phyloP scores from a whole-genome alignment of 331 rosid genomes.

The Rosa hybrid region DNA sequence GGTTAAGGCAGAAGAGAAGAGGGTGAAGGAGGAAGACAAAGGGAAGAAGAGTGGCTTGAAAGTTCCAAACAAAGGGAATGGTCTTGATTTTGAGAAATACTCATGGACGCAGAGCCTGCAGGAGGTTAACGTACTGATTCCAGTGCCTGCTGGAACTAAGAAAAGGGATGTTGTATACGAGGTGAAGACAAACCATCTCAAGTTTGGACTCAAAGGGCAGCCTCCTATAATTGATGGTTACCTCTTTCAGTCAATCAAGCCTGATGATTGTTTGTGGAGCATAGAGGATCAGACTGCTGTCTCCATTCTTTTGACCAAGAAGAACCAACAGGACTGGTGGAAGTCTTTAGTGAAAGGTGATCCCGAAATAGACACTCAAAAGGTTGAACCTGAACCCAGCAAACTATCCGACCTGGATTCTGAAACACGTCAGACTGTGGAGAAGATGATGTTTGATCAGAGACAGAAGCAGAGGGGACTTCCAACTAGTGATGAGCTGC shows the following conservation, averaged over 20 bases:
- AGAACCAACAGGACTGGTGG: conserved; percentile 96
- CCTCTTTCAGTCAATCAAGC: conserved; percentile 58
- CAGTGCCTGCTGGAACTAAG: conserved; percentile 82
- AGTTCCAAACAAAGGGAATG: conserved; percentile 83
- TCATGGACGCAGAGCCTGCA: conserved; percentile 93
- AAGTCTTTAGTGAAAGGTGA: conserved; percentile 82
- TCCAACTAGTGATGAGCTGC: conserved; percentile 30
- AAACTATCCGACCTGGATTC: conserved; percentile 83
- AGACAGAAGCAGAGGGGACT: conserved; percentile 90
- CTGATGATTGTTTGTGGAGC: conserved; percentile 95
- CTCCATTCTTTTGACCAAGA: conserved; percentile 86
- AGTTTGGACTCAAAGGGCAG: conserved; percentile 88
- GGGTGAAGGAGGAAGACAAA: background rate
- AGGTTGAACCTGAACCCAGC: conserved; percentile 87
- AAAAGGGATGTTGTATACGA: conserved; percentile 62
- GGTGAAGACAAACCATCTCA: conserved; percentile 73
- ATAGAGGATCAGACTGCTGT: conserved; percentile 81
- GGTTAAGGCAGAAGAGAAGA: background rate
- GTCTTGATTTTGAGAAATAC: conserved; percentile 85
- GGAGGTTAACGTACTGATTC: conserved; percentile 69
- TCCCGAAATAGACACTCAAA: conserved; percentile 83
- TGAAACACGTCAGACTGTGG: conserved; percentile 81
- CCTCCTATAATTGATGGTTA: conserved; percentile 79
- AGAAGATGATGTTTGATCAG: conserved; percentile 98
- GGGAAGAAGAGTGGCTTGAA: background rate